Evolutionary conservation across 345 rosid genomes (phyloP), one percentile per base, ranked within the genome.

Genomic region (Trapa bicornis): DNA sequence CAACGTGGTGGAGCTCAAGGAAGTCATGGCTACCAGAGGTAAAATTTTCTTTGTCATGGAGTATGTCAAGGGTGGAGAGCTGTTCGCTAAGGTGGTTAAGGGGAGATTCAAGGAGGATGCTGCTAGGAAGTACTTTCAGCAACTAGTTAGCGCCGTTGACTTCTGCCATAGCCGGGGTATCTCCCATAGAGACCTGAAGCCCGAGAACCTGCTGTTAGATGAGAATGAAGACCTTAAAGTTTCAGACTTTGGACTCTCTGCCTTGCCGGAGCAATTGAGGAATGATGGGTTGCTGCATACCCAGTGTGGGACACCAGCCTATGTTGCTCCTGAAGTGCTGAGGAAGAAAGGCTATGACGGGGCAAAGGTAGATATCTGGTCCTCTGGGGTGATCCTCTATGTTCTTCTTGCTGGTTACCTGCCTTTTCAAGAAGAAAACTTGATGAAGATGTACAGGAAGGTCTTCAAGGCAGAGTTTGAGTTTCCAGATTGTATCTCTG

Each of bases 181-280:
- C 37, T 75, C 83, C 22, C 87, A 84, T 69, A 81, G 85, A 7
- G 87, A 84, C 53, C 12, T 84, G 42, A 81, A 84, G 78, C 85
- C 85, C 22, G 85, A 84, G 5, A 84, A 81, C 62, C 74, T 81
- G 13, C 78, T 84, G n/a, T 71, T 84, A 36, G 85, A 84, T 66
- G 84, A 74, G 17, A 76, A 76, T 36, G 88, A 73, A 22, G 53
- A 77, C 68, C 56, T 84, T 22, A 84, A 84, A 62, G 77, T 84
- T 1, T 75, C 85, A 4, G 88, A 84, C 74, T 84, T 84, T 37
- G 85, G 85, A 4, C 79, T 84, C n/a, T 81, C 88, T 5, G 69
- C 85, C 13, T 71, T 81, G 65, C 70, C 75, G 4, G 80, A 77
- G 64, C 75, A 77, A 63, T 43, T 37, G 16, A 38, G 75, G 66